Evolutionary conservation across 2,329 filamentous ascomycete species (phyloP).

Genomic region (Cytospora leucostoma): DNA sequence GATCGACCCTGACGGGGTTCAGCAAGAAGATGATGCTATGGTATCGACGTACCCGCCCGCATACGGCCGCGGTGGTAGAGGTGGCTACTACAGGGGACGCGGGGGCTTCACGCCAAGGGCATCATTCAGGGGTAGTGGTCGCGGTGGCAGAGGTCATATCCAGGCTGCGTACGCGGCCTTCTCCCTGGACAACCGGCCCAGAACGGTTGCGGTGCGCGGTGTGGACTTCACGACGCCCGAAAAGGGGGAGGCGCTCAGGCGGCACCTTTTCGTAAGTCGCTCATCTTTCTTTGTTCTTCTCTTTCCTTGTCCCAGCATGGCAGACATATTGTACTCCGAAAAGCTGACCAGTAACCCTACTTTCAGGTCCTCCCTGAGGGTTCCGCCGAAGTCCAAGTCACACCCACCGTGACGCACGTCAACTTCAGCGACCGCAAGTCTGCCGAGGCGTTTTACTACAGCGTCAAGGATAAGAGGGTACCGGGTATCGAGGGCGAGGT

Average conservation of each 20-base stretch:
- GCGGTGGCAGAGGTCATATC: constrained; percentile 48
- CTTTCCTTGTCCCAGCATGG: not conserved
- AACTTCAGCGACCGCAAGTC: constrained; percentile 69
- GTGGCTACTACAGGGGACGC: constrained; percentile 22
- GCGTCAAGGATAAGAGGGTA: constrained; percentile 57
- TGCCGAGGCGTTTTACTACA: constrained; percentile 69
- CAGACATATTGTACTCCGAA: not conserved
- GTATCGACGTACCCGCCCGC: constrained; percentile 37
- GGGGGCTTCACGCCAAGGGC: constrained; percentile 36
- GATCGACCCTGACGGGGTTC: constrained; percentile 57
- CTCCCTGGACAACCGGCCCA: constrained; percentile 75
- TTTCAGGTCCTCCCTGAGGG: constrained; percentile 63
- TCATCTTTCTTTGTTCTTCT: constrained; percentile 33
- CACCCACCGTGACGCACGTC: constrained; percentile 52
- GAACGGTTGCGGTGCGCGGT: constrained; percentile 64
- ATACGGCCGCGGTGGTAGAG: constrained; percentile 36
- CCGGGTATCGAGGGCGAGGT: constrained; percentile 64
- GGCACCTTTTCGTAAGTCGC: constrained; percentile 66
- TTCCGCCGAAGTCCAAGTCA: constrained; percentile 53
- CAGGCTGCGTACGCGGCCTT: constrained; percentile 62
- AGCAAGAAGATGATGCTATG: constrained; percentile 44
- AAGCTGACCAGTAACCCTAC: constrained; percentile 31
- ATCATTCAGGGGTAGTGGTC: constrained; percentile 42
- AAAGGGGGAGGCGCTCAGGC: constrained; percentile 69
- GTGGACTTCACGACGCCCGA: constrained; percentile 61